A percentile compares a stretch with the other conserved stretches of the same genome.
Conservation (phyloP, 495 filamentous ascomycete species). For the Choiromyces venosus region DNA sequence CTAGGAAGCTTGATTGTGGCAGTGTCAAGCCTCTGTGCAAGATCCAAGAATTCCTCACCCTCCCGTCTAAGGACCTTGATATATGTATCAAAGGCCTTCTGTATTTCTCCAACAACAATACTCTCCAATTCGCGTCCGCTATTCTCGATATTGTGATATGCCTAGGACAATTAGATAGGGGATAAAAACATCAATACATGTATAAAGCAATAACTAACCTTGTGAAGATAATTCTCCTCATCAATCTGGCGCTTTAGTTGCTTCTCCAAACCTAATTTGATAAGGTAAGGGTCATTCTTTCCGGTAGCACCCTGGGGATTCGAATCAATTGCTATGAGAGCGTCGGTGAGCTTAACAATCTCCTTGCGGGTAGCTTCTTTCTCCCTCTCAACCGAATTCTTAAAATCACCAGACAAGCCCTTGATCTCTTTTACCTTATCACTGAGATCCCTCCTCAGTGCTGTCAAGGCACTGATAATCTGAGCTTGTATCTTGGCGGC, state of each 20-base stretch:
- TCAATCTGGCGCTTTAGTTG: conserved; percentile 89
- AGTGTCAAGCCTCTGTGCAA: conserved; percentile 73
- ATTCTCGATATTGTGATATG: conserved; percentile 88
- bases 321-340: conserved; percentile 67
- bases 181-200: not conserved
- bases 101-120: conserved; percentile 93
- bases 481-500: conserved; percentile 84
- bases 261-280: conserved; percentile 74
- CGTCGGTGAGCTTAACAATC: conserved; percentile 72
- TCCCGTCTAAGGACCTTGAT: conserved; percentile 84
- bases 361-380: conserved; percentile 64
- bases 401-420: conserved; percentile 83
- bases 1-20: conserved; percentile 84
- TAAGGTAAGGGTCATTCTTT: conserved; percentile 84
- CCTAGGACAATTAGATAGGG: conserved; percentile 52
- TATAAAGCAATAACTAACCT: conserved; percentile 52
- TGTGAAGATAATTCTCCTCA: conserved; percentile 93
- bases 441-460: conserved; percentile 76
- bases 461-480: conserved; percentile 79
- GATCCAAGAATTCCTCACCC: conserved; percentile 69
- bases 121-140: conserved; percentile 91
- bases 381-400: conserved; percentile 78
- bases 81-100: conserved; percentile 92
- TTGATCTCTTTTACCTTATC: conserved; percentile 99
- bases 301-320: conserved; percentile 70